phyloP scores from a whole-genome alignment of 2,329 filamentous ascomycete species.

The Pseudocercospora eumusae region DNA sequence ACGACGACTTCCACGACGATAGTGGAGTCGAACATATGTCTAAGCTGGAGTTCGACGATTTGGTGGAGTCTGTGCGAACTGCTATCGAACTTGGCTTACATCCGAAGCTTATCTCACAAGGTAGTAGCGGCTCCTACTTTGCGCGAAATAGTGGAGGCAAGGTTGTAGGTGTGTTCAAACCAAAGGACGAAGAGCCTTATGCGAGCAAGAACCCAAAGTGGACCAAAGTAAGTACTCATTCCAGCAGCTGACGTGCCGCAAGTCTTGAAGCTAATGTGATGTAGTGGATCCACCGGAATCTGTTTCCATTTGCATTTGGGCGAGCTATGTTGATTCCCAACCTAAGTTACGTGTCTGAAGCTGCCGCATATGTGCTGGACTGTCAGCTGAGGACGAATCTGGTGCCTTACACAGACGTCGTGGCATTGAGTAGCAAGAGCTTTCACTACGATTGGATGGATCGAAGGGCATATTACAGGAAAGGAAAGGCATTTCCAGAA shows the following conservation, averaged over 20 bases:
- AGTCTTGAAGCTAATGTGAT: not conserved
- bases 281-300: slow-evolving; percentile 88
- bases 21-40: slow-evolving; percentile 62
- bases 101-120: slow-evolving; percentile 93
- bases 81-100: slow-evolving; percentile 91
- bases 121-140: slow-evolving; percentile 97
- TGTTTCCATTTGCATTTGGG: slow-evolving; percentile 97
- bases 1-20: slow-evolving; percentile 50
- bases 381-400: slow-evolving; percentile 84
- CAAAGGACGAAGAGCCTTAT: slow-evolving; percentile 98
- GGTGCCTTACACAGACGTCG: slow-evolving; percentile 95
- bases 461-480: slow-evolving; percentile 80
- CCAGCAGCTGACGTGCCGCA: slow-evolving; percentile 71
- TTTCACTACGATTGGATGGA: slow-evolving; percentile 99
- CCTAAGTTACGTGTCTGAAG: slow-evolving; percentile 95
- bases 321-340: slow-evolving; percentile 95
- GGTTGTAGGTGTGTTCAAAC: slow-evolving; percentile 97
- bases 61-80: slow-evolving; percentile 83
- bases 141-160: slow-evolving; percentile 88
- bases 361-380: slow-evolving; percentile 93
- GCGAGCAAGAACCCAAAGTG: slow-evolving; percentile 88
- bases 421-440: slow-evolving; percentile 90
- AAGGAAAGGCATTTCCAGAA: slow-evolving; percentile 79
- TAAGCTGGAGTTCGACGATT: slow-evolving; percentile 77
- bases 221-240: not conserved